Base-by-base conservation (phyloP, 2,329 filamentous ascomycete species). In the Thelonectria discophora region DNA sequence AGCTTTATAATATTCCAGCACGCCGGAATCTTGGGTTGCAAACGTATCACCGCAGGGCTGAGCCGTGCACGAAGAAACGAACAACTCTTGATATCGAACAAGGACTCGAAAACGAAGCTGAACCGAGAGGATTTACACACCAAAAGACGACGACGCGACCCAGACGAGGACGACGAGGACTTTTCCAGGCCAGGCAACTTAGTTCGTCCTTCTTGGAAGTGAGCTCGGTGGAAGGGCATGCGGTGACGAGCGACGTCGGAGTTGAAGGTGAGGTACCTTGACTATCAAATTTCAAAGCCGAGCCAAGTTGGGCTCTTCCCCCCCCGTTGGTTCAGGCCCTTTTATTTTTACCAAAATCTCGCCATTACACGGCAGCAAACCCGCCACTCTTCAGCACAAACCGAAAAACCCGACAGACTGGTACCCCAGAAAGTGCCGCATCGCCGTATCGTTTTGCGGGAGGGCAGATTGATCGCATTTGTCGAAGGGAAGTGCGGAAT, bases 21-120 rank as follows among this genome's bases (percentile, higher is more conserved):
- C 47, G 51, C 42, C 42, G 47, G 52, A 61, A n/a, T n/a, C n/a
- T n/a, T n/a, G n/a, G n/a, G n/a, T n/a, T n/a, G n/a, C n/a, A n/a
- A n/a, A n/a, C n/a, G n/a, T n/a, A n/a, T n/a, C 56, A 45, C 47
- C 32, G 40, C 46, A 56, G 39, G 55, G 50, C 46, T 34, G 34
- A 32, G 53, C 49, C 42, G 43, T 59, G 56, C 49, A 45, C 37
- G 12, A 53, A 24, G 7, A 24, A n/a, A n/a, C n/a, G n/a, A 4
- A 7, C 4, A 4, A 7, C 4, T 7, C 7, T 24, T 24, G 24
- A 24, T 24, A 7, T 7, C 24, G 7, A 24, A 24, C 4, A 24
- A 24, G 24, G 24, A 24, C 7, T 24, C 34, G 15, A 13, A 32
- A 39, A 47, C 47, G 21, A 17, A 40, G n/a, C n/a, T 24, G n/a